These are phyloP conservation scores for Gryganskiella cystojenkinii DNA, from an alignment of 192 early-diverging fungal genomes.

Conservation along the genomic window DNA sequence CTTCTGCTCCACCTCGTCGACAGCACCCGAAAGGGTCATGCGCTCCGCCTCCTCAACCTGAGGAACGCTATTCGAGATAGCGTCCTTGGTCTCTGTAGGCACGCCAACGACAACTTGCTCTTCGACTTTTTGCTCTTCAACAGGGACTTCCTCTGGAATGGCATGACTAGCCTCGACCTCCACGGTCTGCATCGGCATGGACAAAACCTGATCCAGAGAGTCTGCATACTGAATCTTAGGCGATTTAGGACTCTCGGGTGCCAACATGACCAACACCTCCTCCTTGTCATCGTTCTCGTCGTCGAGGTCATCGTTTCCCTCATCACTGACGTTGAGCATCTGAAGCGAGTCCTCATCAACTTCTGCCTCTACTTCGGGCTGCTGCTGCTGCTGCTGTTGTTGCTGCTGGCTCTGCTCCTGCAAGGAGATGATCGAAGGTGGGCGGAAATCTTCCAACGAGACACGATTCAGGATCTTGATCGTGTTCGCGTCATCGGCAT, in stretches of 20 bases:
- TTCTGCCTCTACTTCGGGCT: too few species aligned
- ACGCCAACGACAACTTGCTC: too few species aligned
- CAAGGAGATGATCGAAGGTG: neutral
- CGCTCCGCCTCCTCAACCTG: too few species aligned
- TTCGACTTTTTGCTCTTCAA: neutral
- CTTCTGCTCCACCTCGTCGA: too few species aligned
- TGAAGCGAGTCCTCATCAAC: slow-evolving; percentile 13
- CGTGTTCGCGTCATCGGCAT: neutral
- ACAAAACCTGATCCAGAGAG: too few species aligned
- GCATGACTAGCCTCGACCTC: neutral
- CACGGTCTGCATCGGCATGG: too few species aligned
- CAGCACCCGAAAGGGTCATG: too few species aligned
- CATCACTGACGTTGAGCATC: slow-evolving; percentile 3
- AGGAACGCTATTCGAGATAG: too few species aligned
- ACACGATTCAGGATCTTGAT: slow-evolving; percentile 18
- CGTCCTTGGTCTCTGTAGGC: too few species aligned
- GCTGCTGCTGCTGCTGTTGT: too few species aligned
- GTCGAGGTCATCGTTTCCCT: neutral
- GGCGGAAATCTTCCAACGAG: neutral
- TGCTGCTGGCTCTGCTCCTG: neutral
- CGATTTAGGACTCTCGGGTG: neutral
- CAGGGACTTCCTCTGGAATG: neutral
- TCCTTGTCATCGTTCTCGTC: slow-evolving; percentile 6
- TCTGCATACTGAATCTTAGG: too few species aligned
- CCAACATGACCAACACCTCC: slow-evolving; percentile 15